Conservation (phyloP, 768 basidiomycete genomes). For the Exsudoporus frostii region DNA sequence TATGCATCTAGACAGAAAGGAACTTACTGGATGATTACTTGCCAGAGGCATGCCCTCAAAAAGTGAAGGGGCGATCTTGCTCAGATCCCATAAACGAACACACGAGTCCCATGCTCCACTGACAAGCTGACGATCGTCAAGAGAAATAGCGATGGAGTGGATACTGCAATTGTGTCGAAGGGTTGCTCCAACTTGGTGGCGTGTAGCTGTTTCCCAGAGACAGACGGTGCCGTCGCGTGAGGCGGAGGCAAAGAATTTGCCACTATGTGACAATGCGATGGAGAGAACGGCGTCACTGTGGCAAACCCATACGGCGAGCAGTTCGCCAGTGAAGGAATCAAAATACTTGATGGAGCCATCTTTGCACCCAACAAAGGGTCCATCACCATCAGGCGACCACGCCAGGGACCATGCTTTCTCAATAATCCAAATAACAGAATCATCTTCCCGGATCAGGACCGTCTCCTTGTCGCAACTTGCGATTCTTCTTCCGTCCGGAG, state of each 20-base stretch:
- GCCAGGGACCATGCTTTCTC: background rate
- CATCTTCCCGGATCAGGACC: background rate
- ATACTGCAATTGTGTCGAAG: background rate
- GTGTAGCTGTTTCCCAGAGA: background rate
- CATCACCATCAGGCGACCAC: background rate
- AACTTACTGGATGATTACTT: background rate
- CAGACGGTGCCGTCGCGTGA: background rate
- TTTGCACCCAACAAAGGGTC: background rate
- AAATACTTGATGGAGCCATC: background rate
- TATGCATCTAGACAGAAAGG: background rate
- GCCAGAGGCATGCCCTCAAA: background rate
- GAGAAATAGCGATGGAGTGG: background rate
- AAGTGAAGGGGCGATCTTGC: background rate
- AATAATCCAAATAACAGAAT: background rate
- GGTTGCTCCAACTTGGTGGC: background rate
- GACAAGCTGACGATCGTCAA: background rate
- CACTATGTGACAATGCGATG: background rate
- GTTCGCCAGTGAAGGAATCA: background rate
- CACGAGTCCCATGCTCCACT: background rate
- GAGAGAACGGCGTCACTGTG: background rate
- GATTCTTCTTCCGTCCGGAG: background rate
- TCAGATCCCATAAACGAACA: background rate
- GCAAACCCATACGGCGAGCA: background rate
- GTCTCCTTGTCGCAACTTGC: background rate
- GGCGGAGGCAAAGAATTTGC: background rate